Percentiles rank a stretch among this genome's conserved stretches.
Conservation (phyloP, 2,329 filamentous ascomycete genomes). For the Ceratocystis destructans region DNA sequence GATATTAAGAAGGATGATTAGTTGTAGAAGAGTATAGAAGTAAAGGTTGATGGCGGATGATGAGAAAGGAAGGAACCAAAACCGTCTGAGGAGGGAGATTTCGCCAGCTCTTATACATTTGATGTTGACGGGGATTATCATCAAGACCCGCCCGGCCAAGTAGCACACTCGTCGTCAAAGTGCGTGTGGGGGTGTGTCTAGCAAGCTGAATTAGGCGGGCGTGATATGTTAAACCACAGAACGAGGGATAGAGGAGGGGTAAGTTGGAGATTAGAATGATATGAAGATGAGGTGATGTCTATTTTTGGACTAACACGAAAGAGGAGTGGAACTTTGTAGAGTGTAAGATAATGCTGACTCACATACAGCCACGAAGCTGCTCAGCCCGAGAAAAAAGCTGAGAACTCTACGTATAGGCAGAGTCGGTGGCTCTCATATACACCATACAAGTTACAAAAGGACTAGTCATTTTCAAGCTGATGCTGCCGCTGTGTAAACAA, state of each 20-base stretch:
- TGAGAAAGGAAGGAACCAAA: background rate
- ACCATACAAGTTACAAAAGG: too few relatives aligned
- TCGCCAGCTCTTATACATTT: background rate
- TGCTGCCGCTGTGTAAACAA: too few relatives aligned
- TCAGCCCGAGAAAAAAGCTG: background rate
- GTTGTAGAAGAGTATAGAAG: background rate
- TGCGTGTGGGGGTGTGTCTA: background rate
- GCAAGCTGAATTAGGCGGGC: background rate
- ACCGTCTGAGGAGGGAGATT: background rate
- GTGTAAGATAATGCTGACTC: background rate
- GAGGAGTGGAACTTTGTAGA: background rate
- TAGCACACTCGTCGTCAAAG: background rate
- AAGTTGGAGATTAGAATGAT: background rate
- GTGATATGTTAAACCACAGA: background rate
- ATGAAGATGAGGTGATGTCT: background rate
- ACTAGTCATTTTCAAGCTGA: too few relatives aligned
- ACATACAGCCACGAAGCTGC: background rate
- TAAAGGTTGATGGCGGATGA: background rate
- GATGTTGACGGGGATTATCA: background rate
- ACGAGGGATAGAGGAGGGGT: background rate
- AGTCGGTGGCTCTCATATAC: background rate
- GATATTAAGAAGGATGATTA: background rate
- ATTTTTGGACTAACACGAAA: conserved; percentile 2
- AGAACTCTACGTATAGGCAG: background rate
- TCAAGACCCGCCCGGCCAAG: background rate